Base-by-base conservation (phyloP, 306 rosid species). In the Carpinus viminea region DNA sequence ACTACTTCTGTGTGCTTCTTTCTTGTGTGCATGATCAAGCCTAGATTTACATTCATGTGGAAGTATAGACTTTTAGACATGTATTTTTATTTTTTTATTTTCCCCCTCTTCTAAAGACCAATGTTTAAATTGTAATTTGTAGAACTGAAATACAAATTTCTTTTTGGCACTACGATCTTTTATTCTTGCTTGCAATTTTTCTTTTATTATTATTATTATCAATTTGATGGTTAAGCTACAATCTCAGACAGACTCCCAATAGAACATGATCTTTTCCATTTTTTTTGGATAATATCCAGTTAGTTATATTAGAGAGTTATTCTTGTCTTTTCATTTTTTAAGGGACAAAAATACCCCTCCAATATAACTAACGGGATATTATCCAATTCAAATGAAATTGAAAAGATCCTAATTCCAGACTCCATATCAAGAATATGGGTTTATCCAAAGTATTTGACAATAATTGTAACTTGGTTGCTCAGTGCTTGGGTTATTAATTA, bases 101-200 rank as follows among this genome's bases (percentile, higher is more conserved):
- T 0, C 11, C 38, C 15, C 52, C 52, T 12, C 52, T 48, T 41
- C 16, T 8, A 36, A 41, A 66, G n/a, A 2, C 72, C 51, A 21
- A 50, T 38, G 55, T 61, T 62, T 72, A 61, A 61, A 24, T 28
- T 78, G 72, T 72, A 71, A 72, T 64, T 78, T 51, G 64, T 46
- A 47, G 76, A 70, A 36, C 51, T 57, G 72, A 34, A 78, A 78
- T 72, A 78, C 61, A 41, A 57, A 62, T 55, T 70, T 47, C 59
- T 34, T 50, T 28, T 59, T 24, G 57, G 51, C 57, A 34, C 21
- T 2, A 64, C 5, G 4, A 64, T 10, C 43, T 6, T 62, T 13
- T 62, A 2, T 26, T 41, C 6, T 18, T 18, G 48, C 11, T 74
- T 53, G 10, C 34, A 20, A 5, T 38, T 51, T 66, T 31, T 31